Conservation (phyloP, 768 basidiomycete species). For the Russula griseocarnosa region DNA sequence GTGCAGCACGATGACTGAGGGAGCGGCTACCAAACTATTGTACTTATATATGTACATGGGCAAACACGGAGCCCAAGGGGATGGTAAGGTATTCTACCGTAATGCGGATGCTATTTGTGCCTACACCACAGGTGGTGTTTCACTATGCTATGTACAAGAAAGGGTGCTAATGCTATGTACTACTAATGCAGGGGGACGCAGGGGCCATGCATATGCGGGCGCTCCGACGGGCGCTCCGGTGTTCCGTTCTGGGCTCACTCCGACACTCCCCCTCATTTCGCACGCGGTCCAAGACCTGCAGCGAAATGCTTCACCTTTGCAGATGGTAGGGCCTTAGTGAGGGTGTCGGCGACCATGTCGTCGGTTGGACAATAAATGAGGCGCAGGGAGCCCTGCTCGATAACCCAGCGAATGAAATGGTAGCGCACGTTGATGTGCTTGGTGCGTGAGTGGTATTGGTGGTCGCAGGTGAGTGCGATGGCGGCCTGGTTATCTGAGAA, state of each 20-base stretch:
- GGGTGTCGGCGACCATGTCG: slow-evolving; percentile 7
- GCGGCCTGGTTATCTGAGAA: background rate
- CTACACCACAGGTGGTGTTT: no score
- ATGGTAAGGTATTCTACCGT: no score
- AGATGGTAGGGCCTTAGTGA: background rate
- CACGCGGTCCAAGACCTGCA: background rate
- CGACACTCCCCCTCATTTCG: background rate
- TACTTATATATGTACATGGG: no score
- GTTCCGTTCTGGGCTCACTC: background rate
- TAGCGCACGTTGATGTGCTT: background rate
- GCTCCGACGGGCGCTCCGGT: no score
- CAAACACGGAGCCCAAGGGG: no score
- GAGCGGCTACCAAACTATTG: no score
- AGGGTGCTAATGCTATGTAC: no score
- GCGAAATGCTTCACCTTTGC: background rate
- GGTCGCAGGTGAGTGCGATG: background rate
- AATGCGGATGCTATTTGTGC: no score
- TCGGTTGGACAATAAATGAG: slow-evolving; percentile 8
- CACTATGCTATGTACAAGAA: no score
- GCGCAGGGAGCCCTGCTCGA: background rate
- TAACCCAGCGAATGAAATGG: background rate
- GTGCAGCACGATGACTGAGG: no score
- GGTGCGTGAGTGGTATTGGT: background rate
- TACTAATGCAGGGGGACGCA: no score
- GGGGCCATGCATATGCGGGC: no score